Conservation (phyloP, 2,329 filamentous ascomycete species). For the Tolypocladium ovalisporum region DNA sequence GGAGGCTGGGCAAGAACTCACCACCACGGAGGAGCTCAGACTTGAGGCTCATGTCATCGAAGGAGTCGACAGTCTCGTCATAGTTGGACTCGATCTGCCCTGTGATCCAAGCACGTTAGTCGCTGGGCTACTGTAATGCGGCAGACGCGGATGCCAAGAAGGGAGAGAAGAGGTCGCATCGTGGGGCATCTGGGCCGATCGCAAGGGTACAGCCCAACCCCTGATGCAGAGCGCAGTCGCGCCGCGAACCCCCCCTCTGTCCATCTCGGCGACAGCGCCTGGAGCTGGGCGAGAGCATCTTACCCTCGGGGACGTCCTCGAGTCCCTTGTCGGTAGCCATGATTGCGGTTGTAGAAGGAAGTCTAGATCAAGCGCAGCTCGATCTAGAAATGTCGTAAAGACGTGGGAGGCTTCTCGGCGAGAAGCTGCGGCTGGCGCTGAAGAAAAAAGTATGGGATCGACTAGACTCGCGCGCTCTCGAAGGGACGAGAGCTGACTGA, state of each 20-base stretch:
- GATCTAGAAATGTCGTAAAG: constrained; percentile 50
- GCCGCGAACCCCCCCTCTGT: neutral
- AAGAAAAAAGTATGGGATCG: constrained; percentile 17
- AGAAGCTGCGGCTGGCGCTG: constrained; percentile 20
- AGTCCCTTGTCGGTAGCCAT: constrained; percentile 98
- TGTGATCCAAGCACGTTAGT: constrained; percentile 26
- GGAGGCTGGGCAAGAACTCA: constrained; percentile 20
- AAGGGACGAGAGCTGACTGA: constrained; percentile 27
- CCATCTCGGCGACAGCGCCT: neutral
- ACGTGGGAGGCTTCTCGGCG: constrained; percentile 24
- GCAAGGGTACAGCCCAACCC: neutral
- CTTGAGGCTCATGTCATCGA: constrained; percentile 97
- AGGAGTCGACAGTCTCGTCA: constrained; percentile 98
- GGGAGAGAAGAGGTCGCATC: constrained; percentile 2
- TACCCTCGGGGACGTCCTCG: constrained; percentile 94
- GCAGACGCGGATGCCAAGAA: neutral
- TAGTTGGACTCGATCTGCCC: constrained; percentile 99
- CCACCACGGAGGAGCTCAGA: constrained; percentile 92
- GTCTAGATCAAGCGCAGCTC: constrained; percentile 68
- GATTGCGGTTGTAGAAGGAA: constrained; percentile 61
- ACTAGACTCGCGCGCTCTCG: constrained; percentile 40
- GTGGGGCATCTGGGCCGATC: neutral
- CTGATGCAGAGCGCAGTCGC: neutral
- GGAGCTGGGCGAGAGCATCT: constrained; percentile 28
- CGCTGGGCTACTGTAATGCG: neutral